Evolutionary conservation across 768 basidiomycete species (phyloP).

Genomic region (Kwoniella sp.): DNA sequence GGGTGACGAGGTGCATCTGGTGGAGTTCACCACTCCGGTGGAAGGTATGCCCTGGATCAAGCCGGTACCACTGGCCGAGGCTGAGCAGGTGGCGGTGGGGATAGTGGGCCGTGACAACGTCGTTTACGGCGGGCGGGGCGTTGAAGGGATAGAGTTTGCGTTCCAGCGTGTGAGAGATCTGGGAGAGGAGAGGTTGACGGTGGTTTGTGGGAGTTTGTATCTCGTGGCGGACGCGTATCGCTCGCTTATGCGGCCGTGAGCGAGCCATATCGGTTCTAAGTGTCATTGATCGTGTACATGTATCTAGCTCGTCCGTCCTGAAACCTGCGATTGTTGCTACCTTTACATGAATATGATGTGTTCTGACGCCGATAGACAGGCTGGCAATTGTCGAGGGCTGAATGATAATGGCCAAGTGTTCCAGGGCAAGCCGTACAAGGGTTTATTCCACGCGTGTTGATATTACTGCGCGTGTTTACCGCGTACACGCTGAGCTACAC

Average conservation of each 20-base stretch:
- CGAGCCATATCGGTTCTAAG: not conserved
- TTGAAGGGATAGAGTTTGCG: conserved; percentile 52
- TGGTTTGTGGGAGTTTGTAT: conserved; percentile 88
- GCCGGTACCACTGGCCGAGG: conserved; percentile 57
- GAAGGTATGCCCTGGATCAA: conserved; percentile 95
- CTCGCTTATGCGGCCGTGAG: too few species aligned
- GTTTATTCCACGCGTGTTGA: too few species aligned
- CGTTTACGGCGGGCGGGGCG: not conserved
- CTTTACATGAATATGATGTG: too few species aligned
- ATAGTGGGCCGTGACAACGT: conserved; percentile 9
- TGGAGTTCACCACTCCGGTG: conserved; percentile 55
- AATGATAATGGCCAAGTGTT: too few species aligned
- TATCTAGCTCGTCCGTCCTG: not conserved
- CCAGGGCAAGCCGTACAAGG: too few species aligned
- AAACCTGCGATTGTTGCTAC: too few species aligned
- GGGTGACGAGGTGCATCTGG: conserved; percentile 43
- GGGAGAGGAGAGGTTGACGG: conserved; percentile 53
- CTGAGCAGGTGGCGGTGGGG: conserved; percentile 51
- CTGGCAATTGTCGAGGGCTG: too few species aligned
- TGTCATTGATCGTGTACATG: not conserved
- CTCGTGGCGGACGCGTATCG: conserved; percentile 90
- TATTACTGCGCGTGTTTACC: too few species aligned
- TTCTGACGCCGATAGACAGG: too few species aligned
- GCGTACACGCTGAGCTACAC: too few species aligned
- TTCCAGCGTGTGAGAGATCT: conserved; percentile 54